phyloP scores from a whole-genome alignment of 2,329 filamentous ascomycete genomes.

The Colletotrichum lini region DNA sequence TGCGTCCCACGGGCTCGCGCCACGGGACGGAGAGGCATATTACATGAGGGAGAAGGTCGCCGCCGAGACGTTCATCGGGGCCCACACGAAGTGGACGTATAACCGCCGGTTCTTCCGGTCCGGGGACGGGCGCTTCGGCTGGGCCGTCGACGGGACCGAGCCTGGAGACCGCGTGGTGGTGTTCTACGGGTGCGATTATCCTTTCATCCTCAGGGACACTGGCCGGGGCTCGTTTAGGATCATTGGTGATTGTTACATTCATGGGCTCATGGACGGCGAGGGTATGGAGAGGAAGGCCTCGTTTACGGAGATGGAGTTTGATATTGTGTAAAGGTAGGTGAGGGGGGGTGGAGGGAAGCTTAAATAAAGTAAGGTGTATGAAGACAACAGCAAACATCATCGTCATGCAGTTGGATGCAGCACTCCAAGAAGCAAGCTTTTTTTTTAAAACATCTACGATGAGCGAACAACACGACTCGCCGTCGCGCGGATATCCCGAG shows the following conservation, averaged over 20 bases:
- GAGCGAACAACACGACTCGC: conserved; percentile 19
- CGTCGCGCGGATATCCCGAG: conserved; percentile 24
- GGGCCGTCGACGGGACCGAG: conserved; percentile 8
- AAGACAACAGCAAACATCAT: too few species aligned
- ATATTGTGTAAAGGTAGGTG: background rate
- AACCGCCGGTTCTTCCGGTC: conserved; percentile 35
- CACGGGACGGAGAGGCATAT: conserved; percentile 15
- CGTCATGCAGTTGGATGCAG: too few species aligned
- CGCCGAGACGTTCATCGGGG: conserved; percentile 12
- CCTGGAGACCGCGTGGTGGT: conserved; percentile 18
- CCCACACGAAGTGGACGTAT: conserved; percentile 14
- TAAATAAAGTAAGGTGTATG: background rate
- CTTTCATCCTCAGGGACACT: conserved; percentile 1
- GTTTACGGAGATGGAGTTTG: background rate
- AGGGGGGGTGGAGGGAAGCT: too few species aligned
- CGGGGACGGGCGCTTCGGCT: conserved; percentile 13
- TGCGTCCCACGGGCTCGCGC: conserved; percentile 13
- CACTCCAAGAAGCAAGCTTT: too few species aligned
- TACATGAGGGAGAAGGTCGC: conserved; percentile 19
- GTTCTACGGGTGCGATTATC: conserved; percentile 16
- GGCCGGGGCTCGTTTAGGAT: background rate
- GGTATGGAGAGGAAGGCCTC: background rate
- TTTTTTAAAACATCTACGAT: background rate
- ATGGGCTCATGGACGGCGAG: conserved; percentile 23
- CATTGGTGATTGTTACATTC: conserved; percentile 18